A percentile compares a stretch with the other conserved stretches of the same genome.
Conservation (phyloP, 495 filamentous ascomycete species). For the Echria macrotheca region DNA sequence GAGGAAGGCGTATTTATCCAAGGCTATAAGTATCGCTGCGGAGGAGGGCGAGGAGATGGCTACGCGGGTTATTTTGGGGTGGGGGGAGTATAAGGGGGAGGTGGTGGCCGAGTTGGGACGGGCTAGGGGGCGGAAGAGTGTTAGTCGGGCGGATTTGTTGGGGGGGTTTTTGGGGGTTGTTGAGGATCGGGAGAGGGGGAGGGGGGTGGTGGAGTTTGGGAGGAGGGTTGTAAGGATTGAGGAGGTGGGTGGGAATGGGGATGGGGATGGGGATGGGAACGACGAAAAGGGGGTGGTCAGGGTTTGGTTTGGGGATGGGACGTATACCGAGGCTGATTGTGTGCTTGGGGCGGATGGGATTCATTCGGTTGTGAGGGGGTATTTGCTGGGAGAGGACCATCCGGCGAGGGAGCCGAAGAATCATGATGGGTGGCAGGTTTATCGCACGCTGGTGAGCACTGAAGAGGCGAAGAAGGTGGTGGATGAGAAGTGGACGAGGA, state of each 20-base stretch:
- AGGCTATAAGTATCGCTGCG: constrained; percentile 26
- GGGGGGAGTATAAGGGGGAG: constrained; percentile 25
- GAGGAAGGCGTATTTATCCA: constrained; percentile 29
- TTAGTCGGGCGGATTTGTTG: constrained; percentile 33
- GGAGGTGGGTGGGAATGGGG: constrained; percentile 9
- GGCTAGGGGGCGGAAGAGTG: constrained; percentile 35
- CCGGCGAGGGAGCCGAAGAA: constrained; percentile 35
- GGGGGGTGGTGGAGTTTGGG: constrained; percentile 23
- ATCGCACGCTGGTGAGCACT: constrained; percentile 35
- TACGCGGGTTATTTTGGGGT: constrained; percentile 31
- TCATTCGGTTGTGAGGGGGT: constrained; percentile 34
- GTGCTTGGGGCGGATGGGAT: constrained; percentile 46
- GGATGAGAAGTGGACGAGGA: constrained; percentile 23
- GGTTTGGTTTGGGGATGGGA: constrained; percentile 33
- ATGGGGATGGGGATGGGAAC: neutral
- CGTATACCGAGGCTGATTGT: constrained; percentile 25
- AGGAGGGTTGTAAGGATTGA: constrained; percentile 24
- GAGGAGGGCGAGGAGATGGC: constrained; percentile 29
- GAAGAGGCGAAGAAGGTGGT: constrained; percentile 25
- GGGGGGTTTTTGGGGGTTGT: constrained; percentile 27
- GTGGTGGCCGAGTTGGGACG: constrained; percentile 33
- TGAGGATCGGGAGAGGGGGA: too few relatives aligned
- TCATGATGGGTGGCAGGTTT: constrained; percentile 40
- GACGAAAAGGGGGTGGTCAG: constrained; percentile 15
- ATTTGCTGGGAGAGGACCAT: constrained; percentile 35